phyloP scores from a whole-genome alignment of 805 yeast genomes.

The Wickerhamiella siamensis region DNA sequence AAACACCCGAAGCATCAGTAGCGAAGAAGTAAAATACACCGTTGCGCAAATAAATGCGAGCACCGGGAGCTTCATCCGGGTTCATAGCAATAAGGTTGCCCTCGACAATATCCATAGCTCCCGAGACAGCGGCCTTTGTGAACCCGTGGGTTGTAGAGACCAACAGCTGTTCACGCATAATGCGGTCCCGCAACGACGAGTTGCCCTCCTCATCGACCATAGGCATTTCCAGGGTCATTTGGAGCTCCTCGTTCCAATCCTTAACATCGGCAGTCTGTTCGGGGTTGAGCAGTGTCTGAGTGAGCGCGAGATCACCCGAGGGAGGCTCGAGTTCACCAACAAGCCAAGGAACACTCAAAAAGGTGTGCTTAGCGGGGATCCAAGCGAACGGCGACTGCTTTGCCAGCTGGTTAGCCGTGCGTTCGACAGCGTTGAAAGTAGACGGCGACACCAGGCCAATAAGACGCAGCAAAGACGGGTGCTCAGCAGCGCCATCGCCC shows the following conservation, averaged over 20 bases:
- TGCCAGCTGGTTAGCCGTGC: constrained; percentile 4
- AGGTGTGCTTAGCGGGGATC: constrained; percentile 44
- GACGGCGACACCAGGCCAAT: constrained; percentile 50
- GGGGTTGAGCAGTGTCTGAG: constrained; percentile 40
- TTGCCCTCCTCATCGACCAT: constrained; percentile 21
- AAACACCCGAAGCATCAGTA: constrained; percentile 52
- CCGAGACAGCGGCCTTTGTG: constrained; percentile 56
- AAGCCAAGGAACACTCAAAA: constrained; percentile 67
- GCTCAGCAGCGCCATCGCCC: constrained; percentile 20
- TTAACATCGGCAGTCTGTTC: constrained; percentile 37
- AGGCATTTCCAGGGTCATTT: constrained; percentile 63
- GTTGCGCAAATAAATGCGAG: constrained; percentile 59
- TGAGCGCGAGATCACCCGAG: constrained; percentile 38
- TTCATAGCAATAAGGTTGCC: constrained; percentile 69
- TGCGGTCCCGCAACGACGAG: constrained; percentile 44
- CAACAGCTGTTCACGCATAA: constrained; percentile 60
- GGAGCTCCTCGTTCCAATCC: constrained; percentile 89
- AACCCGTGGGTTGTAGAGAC: constrained; percentile 64
- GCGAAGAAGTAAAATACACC: constrained; percentile 81
- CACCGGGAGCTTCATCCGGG: constrained; percentile 49
- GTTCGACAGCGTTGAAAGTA: constrained; percentile 60
- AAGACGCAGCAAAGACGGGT: constrained; percentile 45
- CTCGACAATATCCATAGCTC: constrained; percentile 61
- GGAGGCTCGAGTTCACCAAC: constrained; percentile 21
- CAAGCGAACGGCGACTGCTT: constrained; percentile 17